Evolutionary conservation across 768 basidiomycete species (phyloP).

Genomic region (Pulveroboletus sp.): DNA sequence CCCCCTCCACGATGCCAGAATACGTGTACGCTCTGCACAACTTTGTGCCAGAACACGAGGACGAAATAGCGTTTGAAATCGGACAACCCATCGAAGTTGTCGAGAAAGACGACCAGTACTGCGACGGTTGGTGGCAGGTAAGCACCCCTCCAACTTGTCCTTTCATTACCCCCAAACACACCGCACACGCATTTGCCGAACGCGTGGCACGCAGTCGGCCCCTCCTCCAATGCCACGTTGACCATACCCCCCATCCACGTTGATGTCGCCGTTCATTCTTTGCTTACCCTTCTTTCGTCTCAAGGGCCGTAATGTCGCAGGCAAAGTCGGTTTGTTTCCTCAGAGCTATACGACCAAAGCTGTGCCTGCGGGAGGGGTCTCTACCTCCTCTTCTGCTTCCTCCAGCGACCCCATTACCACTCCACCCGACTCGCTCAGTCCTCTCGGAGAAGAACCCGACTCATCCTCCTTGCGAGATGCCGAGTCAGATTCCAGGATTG

Average conservation of each 20-base stretch:
- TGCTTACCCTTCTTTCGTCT: constrained; percentile 22
- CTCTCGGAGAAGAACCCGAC: constrained; percentile 49
- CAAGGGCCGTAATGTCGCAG: constrained; percentile 80
- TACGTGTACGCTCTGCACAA: constrained; percentile 88
- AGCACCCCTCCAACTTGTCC: constrained; percentile 2
- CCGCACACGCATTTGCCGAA: neutral
- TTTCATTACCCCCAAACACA: constrained; percentile 11
- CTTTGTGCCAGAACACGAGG: constrained; percentile 89
- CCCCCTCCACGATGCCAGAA: constrained; percentile 53
- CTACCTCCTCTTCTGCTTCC: constrained; percentile 28
- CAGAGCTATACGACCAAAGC: constrained; percentile 76
- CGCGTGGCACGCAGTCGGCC: constrained; percentile 8
- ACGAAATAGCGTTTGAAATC: constrained; percentile 82
- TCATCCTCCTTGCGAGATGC: constrained; percentile 29
- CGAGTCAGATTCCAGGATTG: constrained; percentile 24
- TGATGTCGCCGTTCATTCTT: constrained; percentile 24
- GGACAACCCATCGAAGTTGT: constrained; percentile 88
- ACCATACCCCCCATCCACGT: constrained; percentile 14
- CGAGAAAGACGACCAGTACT: constrained; percentile 90
- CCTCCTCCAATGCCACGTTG: constrained; percentile 4
- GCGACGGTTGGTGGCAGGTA: constrained; percentile 96
- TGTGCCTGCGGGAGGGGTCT: constrained; percentile 37
- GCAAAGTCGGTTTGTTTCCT: constrained; percentile 89
- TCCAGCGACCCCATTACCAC: constrained; percentile 21
- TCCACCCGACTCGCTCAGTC: constrained; percentile 34